These are phyloP conservation scores for Aspergillus clavatus DNA, from an alignment of 2,329 filamentous ascomycete species.

Conservation along the genomic window DNA sequence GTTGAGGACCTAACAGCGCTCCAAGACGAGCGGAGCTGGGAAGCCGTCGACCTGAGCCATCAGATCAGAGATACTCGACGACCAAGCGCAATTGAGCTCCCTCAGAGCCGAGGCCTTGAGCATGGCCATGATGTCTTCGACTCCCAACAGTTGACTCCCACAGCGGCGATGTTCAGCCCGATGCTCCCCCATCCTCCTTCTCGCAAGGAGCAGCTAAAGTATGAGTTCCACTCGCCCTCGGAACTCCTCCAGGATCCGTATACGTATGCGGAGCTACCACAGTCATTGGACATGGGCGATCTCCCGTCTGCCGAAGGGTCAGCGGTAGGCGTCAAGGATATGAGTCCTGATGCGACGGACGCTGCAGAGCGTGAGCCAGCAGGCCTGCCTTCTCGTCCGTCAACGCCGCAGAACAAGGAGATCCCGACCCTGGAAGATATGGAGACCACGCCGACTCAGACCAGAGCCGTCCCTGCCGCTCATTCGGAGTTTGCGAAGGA, in stretches of 20 bases:
- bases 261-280: constrained; percentile 20
- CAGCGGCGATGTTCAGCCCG: constrained; percentile 49
- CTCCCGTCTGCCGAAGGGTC: constrained; percentile 33
- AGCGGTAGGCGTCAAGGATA: constrained; percentile 20
- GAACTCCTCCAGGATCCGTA: constrained; percentile 41
- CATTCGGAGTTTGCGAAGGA: neutral
- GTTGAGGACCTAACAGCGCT: constrained; percentile 37
- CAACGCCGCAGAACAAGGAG: constrained; percentile 15
- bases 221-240: constrained; percentile 45
- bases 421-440: constrained; percentile 10
- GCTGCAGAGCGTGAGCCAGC: constrained; percentile 13
- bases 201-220: constrained; percentile 39
- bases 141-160: constrained; percentile 66
- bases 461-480: neutral
- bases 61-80: constrained; percentile 17
- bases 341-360: constrained; percentile 15
- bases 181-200: constrained; percentile 12
- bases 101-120: constrained; percentile 27
- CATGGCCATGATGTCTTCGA: constrained; percentile 47
- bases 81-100: constrained; percentile 23
- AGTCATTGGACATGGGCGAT: constrained; percentile 17
- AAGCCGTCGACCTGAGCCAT: constrained; percentile 25
- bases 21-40: constrained; percentile 27
- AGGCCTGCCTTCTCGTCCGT: constrained; percentile 15
- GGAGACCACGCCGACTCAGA: constrained; percentile 11